A percentile compares a stretch with the other conserved stretches of the same genome.
Conservation (phyloP, 495 filamentous ascomycete genomes). For the Aspergillus wentii region DNA sequence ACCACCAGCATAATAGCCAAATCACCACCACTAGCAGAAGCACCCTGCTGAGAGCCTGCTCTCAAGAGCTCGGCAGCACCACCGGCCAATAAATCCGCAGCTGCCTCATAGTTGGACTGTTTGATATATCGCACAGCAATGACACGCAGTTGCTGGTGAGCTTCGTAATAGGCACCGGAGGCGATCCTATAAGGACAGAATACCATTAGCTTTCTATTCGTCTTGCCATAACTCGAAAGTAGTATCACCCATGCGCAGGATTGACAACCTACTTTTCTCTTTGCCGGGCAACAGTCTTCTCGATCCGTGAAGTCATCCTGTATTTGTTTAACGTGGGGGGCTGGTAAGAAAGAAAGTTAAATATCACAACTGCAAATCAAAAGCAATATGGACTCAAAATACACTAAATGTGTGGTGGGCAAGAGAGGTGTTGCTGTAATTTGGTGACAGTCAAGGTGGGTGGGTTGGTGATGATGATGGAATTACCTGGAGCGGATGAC, state of each 20-base stretch:
- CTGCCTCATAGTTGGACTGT: constrained; percentile 71
- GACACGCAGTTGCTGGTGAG: constrained; percentile 92
- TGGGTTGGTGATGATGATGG: no score
- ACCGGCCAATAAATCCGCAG: constrained; percentile 78
- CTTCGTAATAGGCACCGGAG: constrained; percentile 94
- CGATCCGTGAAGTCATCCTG: constrained; percentile 59
- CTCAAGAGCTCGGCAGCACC: constrained; percentile 81
- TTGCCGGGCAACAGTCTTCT: constrained; percentile 68
- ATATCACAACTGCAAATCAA: no score
- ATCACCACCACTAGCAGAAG: constrained; percentile 80
- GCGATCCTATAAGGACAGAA: constrained; percentile 58
- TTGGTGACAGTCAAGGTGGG: no score
- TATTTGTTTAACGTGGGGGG: background rate
- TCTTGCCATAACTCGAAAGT: background rate
- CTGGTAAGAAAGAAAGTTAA: no score
- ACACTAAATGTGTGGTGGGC: no score
- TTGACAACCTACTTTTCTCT: constrained; percentile 54
- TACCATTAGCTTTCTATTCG: constrained; percentile 6
- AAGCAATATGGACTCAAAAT: no score
- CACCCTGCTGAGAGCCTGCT: constrained; percentile 71
- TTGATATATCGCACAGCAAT: constrained; percentile 92
- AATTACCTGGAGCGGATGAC: no score
- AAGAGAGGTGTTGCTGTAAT: no score
- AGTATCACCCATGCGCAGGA: constrained; percentile 1
- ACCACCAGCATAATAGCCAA: constrained; percentile 76